These are phyloP conservation scores for Malania oleifera DNA, from an alignment of 164 flowering plant species.

Conservation along the genomic window DNA sequence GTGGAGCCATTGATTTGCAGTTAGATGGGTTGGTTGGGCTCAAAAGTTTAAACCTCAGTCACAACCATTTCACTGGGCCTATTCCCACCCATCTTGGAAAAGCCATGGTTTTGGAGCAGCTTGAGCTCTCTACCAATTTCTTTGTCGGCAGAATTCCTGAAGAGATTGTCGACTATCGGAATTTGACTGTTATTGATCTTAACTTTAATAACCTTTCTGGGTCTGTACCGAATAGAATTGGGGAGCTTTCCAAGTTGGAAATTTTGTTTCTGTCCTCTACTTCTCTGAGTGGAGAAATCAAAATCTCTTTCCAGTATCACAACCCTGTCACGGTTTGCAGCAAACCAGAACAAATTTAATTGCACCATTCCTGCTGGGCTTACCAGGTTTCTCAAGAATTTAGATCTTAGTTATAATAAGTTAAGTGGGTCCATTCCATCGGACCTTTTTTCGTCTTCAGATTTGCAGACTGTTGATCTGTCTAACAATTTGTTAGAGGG, in stretches of 20 bases:
- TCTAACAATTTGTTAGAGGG: conserved; percentile 46
- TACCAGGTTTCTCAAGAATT: conserved; percentile 21
- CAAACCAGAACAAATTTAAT: conserved; percentile 41
- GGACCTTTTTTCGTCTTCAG: conserved; percentile 34
- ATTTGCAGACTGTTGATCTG: conserved; percentile 47
- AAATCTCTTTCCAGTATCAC: conserved; percentile 22
- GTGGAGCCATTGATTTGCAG: conserved; percentile 39
- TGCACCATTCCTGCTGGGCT: conserved; percentile 48
- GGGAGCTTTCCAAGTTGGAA: conserved; percentile 39
- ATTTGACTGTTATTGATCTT: conserved; percentile 52
- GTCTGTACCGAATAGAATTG: conserved; percentile 33
- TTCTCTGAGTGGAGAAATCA: conserved; percentile 42
- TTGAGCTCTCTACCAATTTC: conserved; percentile 26
- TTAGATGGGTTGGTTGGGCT: conserved; percentile 39
- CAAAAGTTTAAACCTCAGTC: conserved; percentile 37
- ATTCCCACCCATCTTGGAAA: conserved; percentile 40
- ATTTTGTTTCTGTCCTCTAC: conserved; percentile 48
- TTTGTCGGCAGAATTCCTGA: conserved; percentile 37
- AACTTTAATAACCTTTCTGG: conserved; percentile 40
- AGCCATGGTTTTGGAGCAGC: conserved; percentile 30
- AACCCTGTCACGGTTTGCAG: conserved; percentile 51
- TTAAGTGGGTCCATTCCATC: conserved; percentile 46
- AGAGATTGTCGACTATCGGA: conserved; percentile 23
- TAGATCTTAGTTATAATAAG: conserved; percentile 62
- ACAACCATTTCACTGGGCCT: conserved; percentile 29